Percentiles rank a stretch among this genome's conserved stretches.
Conservation (phyloP, 2,329 filamentous ascomycete species). For the Scedosporium dehoogii region DNA sequence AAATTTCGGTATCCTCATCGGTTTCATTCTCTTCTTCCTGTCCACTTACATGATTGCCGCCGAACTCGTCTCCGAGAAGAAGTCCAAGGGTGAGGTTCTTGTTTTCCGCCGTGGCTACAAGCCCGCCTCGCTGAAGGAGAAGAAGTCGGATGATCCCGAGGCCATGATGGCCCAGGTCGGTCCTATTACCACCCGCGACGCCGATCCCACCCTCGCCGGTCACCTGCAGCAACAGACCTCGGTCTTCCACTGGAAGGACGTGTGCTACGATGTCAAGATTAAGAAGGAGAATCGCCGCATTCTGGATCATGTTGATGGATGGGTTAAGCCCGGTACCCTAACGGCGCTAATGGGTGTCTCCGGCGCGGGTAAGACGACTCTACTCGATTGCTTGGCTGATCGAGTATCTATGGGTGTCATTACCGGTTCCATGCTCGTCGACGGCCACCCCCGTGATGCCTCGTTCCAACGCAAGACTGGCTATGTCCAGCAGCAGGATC, state of each 20-base stretch:
- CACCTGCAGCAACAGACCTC: slow-evolving; percentile 51
- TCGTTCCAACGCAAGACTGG: slow-evolving; percentile 90
- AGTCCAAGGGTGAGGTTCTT: slow-evolving; percentile 68
- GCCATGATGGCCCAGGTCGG: slow-evolving; percentile 39
- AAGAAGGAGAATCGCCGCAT: slow-evolving; percentile 67
- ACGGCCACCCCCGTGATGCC: slow-evolving; percentile 57
- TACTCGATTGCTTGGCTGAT: slow-evolving; percentile 77
- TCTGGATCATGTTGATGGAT: slow-evolving; percentile 78
- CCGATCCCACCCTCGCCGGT: slow-evolving; percentile 25
- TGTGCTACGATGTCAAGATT: slow-evolving; percentile 70
- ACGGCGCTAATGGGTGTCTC: slow-evolving; percentile 88
- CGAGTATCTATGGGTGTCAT: slow-evolving; percentile 85
- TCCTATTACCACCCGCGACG: slow-evolving; percentile 34
- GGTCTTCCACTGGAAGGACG: slow-evolving; percentile 77
- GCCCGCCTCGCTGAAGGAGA: slow-evolving; percentile 47
- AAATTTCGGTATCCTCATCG: slow-evolving; percentile 61
- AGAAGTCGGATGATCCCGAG: slow-evolving; percentile 52
- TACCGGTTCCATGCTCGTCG: slow-evolving; percentile 66
- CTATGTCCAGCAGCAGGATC: slow-evolving; percentile 87
- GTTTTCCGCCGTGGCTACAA: slow-evolving; percentile 63
- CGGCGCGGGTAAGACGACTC: slow-evolving; percentile 88
- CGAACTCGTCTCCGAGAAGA: slow-evolving; percentile 55
- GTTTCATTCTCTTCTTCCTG: slow-evolving; percentile 53
- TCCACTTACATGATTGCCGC: slow-evolving; percentile 52
- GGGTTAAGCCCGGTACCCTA: slow-evolving; percentile 85